These are phyloP conservation scores for Aspergillus ibericus DNA, from an alignment of 2,329 filamentous ascomycete genomes.

Conservation along the genomic window DNA sequence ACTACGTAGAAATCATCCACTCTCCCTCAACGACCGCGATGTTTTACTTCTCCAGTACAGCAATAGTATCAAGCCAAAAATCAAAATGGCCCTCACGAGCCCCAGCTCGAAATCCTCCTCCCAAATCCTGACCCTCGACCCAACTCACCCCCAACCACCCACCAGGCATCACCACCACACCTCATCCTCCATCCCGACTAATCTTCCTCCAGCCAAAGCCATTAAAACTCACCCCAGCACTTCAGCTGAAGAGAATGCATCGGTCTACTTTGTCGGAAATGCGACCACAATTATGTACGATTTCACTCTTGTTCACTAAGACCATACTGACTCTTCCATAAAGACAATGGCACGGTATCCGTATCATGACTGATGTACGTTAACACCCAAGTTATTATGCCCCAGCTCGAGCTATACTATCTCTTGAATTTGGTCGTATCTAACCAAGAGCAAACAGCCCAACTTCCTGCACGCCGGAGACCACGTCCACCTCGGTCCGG, in stretches of 20 bases:
- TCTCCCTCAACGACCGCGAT: no score
- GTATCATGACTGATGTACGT: slow-evolving; percentile 42
- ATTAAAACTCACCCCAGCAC: slow-evolving; percentile 46
- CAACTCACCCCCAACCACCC: slow-evolving; percentile 36
- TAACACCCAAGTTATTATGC: not conserved
- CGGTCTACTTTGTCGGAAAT: slow-evolving; percentile 42
- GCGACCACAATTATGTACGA: slow-evolving; percentile 40
- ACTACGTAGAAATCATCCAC: no score
- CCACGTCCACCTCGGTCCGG: slow-evolving; percentile 66
- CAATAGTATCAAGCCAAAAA: no score
- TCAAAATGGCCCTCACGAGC: no score
- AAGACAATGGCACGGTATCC: slow-evolving; percentile 43
- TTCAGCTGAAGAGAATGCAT: slow-evolving; percentile 35
- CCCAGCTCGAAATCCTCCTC: no score
- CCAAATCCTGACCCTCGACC: slow-evolving; percentile 31
- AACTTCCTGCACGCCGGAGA: slow-evolving; percentile 68
- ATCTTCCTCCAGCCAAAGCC: slow-evolving; percentile 46
- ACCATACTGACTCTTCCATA: slow-evolving; percentile 3
- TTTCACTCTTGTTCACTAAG: not conserved
- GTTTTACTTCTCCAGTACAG: no score
- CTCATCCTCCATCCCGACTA: slow-evolving; percentile 27
- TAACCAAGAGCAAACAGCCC: slow-evolving; percentile 37
- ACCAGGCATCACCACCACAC: slow-evolving; percentile 29
- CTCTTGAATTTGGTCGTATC: no score
- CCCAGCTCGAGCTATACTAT: no score